Evolutionary conservation across 2,329 filamentous ascomycete genomes (phyloP).

Genomic region (Sordariomycetes sp.): DNA sequence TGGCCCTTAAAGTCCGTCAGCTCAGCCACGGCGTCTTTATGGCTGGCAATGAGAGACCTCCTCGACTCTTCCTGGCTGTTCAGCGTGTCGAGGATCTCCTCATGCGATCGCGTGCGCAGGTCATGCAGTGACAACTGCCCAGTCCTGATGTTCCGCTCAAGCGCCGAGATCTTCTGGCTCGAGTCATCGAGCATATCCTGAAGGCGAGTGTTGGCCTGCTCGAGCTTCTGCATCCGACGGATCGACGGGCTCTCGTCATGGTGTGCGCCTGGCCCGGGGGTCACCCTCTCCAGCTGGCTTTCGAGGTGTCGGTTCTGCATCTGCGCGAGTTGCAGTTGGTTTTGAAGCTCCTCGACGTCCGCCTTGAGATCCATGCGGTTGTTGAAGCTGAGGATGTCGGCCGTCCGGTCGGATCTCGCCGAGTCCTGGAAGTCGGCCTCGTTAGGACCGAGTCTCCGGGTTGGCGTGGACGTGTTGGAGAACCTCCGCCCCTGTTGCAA

Average conservation of each 20-base stretch:
- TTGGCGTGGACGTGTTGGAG: slow-evolving; percentile 70
- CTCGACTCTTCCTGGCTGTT: slow-evolving; percentile 89
- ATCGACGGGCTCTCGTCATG: slow-evolving; percentile 70
- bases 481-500: slow-evolving; percentile 41
- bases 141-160: slow-evolving; percentile 78
- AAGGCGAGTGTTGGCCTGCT: slow-evolving; percentile 81
- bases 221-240: slow-evolving; percentile 78
- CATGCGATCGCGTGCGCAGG: slow-evolving; percentile 85
- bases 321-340: slow-evolving; percentile 83
- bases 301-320: slow-evolving; percentile 94
- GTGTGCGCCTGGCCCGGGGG: slow-evolving; percentile 47
- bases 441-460: slow-evolving; percentile 57
- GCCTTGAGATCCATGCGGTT: slow-evolving; percentile 84
- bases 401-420: slow-evolving; percentile 71
- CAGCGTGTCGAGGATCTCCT: slow-evolving; percentile 85
- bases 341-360: slow-evolving; percentile 86
- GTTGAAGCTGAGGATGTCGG: slow-evolving; percentile 72
- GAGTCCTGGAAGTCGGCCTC: slow-evolving; percentile 60
- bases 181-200: slow-evolving; percentile 95
- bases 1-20: slow-evolving; percentile 77
- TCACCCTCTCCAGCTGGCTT: slow-evolving; percentile 66
- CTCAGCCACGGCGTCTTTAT: slow-evolving; percentile 78
- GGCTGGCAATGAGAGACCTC: slow-evolving; percentile 67
- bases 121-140: slow-evolving; percentile 85
- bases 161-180: slow-evolving; percentile 75